phyloP scores from a whole-genome alignment of 225 moss, liverwort and hornwort genomes.

The Rhytidiadelphus loreus region DNA sequence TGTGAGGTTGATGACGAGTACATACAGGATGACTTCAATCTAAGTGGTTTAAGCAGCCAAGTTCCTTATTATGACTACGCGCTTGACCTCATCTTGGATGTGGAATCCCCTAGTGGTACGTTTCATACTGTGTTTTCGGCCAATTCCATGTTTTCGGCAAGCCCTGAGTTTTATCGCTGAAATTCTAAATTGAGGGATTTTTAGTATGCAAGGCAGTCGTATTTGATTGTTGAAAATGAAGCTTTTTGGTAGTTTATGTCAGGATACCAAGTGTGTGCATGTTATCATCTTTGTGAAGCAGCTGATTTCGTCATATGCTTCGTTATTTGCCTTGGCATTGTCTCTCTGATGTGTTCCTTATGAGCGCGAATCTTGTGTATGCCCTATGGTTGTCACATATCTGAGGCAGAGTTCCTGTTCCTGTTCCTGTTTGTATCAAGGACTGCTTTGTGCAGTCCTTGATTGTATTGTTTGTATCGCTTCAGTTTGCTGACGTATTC shows the following conservation, averaged over 20 bases:
- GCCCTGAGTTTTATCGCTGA: not conserved
- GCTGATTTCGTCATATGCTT: not conserved
- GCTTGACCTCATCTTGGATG: conserved; percentile 87
- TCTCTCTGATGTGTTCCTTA: not conserved
- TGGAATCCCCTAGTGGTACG: conserved; percentile 88
- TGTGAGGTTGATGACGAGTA: conserved; percentile 99
- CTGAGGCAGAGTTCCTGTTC: not conserved
- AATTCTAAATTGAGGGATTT: not conserved
- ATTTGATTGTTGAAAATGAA: not conserved
- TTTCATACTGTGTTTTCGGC: not conserved
- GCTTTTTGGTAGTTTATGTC: not conserved
- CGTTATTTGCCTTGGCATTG: not conserved
- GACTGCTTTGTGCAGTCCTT: not conserved
- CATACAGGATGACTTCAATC: conserved; percentile 97
- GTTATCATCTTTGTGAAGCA: not conserved
- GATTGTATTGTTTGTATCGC: not conserved
- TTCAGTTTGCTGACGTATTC: not conserved
- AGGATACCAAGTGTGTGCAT: not conserved
- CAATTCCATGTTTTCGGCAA: not conserved
- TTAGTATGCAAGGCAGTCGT: not conserved
- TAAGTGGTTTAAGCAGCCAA: conserved; percentile 90
- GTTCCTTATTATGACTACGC: conserved; percentile 98
- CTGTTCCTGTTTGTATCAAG: not conserved
- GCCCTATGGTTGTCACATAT: not conserved
- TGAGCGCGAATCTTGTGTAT: not conserved